Percentiles rank a stretch among this genome's conserved stretches.
Evolutionary conservation across 2,329 filamentous ascomycete genomes (phyloP).

Genomic region (Teratosphaeria nubilosa): DNA sequence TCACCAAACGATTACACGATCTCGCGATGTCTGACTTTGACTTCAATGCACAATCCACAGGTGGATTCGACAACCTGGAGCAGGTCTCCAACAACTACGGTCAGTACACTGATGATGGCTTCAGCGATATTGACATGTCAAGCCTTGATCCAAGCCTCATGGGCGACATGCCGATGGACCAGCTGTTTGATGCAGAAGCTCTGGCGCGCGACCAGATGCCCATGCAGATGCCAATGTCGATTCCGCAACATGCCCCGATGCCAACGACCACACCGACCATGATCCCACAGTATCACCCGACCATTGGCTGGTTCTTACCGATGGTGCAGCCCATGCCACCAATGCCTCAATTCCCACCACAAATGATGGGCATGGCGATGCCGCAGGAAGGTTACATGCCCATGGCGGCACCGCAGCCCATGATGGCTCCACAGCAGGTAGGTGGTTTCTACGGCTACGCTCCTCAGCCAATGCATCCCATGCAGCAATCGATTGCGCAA

Average conservation of each 20-base stretch:
- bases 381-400: neutral
- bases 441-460: neutral
- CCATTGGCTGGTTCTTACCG: conserved; percentile 1
- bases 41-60: neutral
- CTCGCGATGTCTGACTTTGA: neutral
- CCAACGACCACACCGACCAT: neutral
- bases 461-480: neutral
- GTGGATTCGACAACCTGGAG: neutral
- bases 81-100: neutral
- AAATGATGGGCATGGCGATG: neutral
- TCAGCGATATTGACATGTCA: neutral
- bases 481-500: neutral
- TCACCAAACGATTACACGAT: neutral
- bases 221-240: neutral
- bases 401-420: neutral
- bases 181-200: neutral
- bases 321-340: neutral
- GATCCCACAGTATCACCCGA: neutral
- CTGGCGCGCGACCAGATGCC: neutral
- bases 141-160: neutral
- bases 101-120: neutral
- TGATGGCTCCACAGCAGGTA: neutral
- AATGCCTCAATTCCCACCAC: neutral
- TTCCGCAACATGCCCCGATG: neutral
- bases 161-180: neutral